Evolutionary conservation across 192 early-diverging fungal species (phyloP).

Genomic region (Coemansia asiatica): DNA sequence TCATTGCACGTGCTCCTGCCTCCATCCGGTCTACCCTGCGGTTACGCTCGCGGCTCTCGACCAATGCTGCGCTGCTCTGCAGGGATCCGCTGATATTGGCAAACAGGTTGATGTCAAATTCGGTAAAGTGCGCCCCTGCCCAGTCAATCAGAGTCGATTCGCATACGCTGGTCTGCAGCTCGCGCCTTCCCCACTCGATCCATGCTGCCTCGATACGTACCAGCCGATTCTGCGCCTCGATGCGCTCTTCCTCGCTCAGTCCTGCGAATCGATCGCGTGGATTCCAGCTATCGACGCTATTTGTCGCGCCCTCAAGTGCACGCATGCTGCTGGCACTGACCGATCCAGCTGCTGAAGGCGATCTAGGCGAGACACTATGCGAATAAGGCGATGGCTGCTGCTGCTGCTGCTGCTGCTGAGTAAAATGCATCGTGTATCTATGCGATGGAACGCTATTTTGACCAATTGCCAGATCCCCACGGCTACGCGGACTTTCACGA

Average conservation of each 20-base stretch:
- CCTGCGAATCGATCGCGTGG: slow-evolving; percentile 23
- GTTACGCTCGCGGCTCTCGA: slow-evolving; percentile 43
- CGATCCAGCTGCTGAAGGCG: slow-evolving; percentile 18
- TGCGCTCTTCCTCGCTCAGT: slow-evolving; percentile 18
- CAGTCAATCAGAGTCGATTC: slow-evolving; percentile 50
- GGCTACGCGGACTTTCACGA: neutral
- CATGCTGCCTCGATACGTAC: slow-evolving; percentile 34
- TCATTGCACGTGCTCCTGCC: slow-evolving; percentile 23
- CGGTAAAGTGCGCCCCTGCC: slow-evolving; percentile 52
- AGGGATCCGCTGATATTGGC: slow-evolving; percentile 46
- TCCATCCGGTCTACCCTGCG: slow-evolving; percentile 38
- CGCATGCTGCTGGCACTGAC: slow-evolving; percentile 16
- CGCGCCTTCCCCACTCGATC: slow-evolving; percentile 42
- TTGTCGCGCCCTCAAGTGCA: slow-evolving; percentile 5
- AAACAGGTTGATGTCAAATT: slow-evolving; percentile 54
- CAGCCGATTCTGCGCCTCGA: slow-evolving; percentile 11
- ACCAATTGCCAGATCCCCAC: neutral
- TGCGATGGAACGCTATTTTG: slow-evolving; percentile 26
- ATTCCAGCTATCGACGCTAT: neutral
- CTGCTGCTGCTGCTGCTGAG: slow-evolving; percentile 16
- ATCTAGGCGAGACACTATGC: slow-evolving; percentile 9
- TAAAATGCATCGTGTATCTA: slow-evolving; percentile 45
- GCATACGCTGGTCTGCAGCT: slow-evolving; percentile 40
- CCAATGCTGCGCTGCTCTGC: slow-evolving; percentile 43
- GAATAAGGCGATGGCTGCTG: slow-evolving; percentile 3